Percentiles rank a stretch among this genome's conserved stretches.
phyloP scores from a whole-genome alignment of 352 stramenopile genomes.

The Aphanomyces invadans region DNA sequence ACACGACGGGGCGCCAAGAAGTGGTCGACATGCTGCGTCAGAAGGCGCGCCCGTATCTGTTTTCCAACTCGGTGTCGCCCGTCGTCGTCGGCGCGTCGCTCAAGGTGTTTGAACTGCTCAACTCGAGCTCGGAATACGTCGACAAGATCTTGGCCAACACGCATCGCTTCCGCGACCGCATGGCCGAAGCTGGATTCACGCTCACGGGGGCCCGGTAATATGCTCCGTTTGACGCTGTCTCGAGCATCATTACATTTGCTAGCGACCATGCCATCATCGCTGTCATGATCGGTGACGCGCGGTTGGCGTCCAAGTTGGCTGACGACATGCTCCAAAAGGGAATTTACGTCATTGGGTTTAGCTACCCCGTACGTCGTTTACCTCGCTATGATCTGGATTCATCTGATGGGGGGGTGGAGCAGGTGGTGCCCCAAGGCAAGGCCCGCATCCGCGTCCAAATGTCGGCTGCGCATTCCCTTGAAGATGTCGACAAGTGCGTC shows the following conservation, averaged over 20 bases:
- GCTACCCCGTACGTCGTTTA: slow-evolving; percentile 72
- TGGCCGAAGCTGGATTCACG: slow-evolving; percentile 85
- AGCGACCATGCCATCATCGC: slow-evolving; percentile 86
- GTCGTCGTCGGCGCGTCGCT: slow-evolving; percentile 89
- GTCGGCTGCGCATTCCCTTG: slow-evolving; percentile 70
- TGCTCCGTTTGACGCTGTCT: no score
- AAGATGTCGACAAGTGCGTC: slow-evolving; percentile 34
- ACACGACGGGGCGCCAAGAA: slow-evolving; percentile 86
- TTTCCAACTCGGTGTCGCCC: slow-evolving; percentile 90
- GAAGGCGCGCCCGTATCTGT: slow-evolving; percentile 89
- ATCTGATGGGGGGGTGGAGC: neutral
- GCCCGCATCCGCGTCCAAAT: slow-evolving; percentile 90
- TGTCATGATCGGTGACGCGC: slow-evolving; percentile 89
- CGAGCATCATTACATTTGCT: no score
- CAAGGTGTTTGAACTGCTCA: slow-evolving; percentile 92
- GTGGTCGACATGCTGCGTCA: slow-evolving; percentile 88
- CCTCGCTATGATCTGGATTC: neutral
- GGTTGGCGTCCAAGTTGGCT: slow-evolving; percentile 82
- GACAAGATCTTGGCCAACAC: slow-evolving; percentile 86
- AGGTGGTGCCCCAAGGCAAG: slow-evolving; percentile 88
- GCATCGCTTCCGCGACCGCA: slow-evolving; percentile 87
- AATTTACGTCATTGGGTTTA: slow-evolving; percentile 94
- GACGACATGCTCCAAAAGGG: slow-evolving; percentile 90
- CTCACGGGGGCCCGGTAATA: slow-evolving; percentile 68
- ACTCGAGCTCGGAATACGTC: slow-evolving; percentile 73